Evolutionary conservation across 2,329 filamentous ascomycete genomes (phyloP).

Genomic region (Aspergillus clavatus): DNA sequence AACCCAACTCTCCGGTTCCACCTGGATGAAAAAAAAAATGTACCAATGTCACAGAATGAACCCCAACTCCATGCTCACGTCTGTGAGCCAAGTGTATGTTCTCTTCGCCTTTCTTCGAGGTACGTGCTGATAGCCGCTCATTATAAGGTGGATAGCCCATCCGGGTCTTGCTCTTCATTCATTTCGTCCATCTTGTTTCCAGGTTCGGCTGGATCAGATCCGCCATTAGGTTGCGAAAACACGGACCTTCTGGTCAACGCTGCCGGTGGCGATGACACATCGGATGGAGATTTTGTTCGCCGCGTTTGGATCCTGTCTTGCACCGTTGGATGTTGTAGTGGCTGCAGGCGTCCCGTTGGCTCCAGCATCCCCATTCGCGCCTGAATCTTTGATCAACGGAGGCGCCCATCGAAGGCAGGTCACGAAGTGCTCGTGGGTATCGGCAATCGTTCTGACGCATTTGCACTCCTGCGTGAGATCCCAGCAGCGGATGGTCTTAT

Average conservation of each 20-base stretch:
- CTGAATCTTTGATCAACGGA: constrained; percentile 58
- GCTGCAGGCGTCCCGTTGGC: constrained; percentile 9
- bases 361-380: constrained; percentile 11
- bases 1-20: neutral
- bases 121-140: no score
- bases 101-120: neutral
- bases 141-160: neutral
- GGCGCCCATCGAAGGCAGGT: constrained; percentile 84
- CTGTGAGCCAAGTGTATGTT: neutral
- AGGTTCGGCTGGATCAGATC: neutral
- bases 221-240: constrained; percentile 57
- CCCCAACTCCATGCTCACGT: constrained; percentile 4
- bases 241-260: constrained; percentile 73
- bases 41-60: constrained; percentile 5
- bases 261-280: constrained; percentile 79
- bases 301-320: constrained; percentile 1
- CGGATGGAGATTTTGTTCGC: constrained; percentile 55
- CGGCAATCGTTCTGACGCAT: constrained; percentile 73
- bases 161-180: neutral
- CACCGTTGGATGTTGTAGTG: constrained; percentile 1
- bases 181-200: neutral
- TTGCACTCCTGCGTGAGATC: constrained; percentile 83
- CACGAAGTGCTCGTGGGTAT: constrained; percentile 77
- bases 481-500: constrained; percentile 89
- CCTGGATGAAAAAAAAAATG: neutral